Evolutionary conservation across 208 protist species (phyloP).

Genomic region (Acanthamoeba triangularis): DNA sequence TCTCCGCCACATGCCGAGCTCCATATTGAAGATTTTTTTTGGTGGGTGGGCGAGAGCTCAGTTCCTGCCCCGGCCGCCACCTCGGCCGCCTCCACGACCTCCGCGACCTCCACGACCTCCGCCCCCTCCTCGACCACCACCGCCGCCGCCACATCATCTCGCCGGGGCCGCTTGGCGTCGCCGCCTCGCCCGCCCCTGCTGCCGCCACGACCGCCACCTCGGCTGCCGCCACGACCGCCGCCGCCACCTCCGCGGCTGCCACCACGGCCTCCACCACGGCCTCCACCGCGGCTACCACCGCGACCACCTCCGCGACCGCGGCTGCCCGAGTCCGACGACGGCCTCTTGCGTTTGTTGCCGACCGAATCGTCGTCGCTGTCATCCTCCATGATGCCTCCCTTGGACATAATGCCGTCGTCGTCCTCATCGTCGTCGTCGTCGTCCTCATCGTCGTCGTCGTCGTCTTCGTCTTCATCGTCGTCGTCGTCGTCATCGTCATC

Average conservation of each 20-base stretch:
- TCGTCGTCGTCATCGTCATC: not conserved
- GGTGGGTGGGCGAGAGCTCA: too few relatives aligned
- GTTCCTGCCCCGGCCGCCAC: not conserved
- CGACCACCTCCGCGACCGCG: not conserved
- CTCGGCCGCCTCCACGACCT: not conserved
- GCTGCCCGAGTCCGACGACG: not conserved
- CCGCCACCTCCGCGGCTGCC: not conserved
- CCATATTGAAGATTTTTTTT: too few relatives aligned
- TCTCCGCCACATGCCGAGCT: too few relatives aligned
- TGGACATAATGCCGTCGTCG: not conserved
- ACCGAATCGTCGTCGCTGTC: slow-evolving; percentile 10
- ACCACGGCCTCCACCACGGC: not conserved
- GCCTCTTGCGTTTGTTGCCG: not conserved
- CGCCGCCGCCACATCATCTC: not conserved
- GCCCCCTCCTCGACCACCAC: not conserved
- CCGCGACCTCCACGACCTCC: not conserved
- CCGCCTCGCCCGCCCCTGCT: not conserved
- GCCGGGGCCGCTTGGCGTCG: not conserved
- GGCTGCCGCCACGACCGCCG: not conserved
- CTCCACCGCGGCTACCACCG: not conserved
- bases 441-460: slow-evolving; percentile 6
- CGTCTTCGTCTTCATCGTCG: not conserved
- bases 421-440: not conserved
- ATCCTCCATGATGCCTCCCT: not conserved
- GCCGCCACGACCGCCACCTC: too few relatives aligned